phyloP scores from a whole-genome alignment of 1,284 basidiomycete species.

The Puccinia coronata region DNA sequence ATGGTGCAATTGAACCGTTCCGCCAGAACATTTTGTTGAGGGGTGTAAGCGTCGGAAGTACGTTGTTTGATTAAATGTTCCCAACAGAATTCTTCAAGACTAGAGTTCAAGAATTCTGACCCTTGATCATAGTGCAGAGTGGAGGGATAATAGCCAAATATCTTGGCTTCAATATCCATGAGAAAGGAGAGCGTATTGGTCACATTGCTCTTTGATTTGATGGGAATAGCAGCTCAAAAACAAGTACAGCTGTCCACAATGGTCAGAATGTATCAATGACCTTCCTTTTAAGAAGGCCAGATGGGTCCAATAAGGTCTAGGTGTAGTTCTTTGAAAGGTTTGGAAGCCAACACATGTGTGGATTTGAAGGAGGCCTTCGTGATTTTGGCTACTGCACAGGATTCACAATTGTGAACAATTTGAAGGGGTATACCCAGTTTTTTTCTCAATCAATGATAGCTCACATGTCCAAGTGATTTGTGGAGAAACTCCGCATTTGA shows the following conservation, averaged over 20 bases:
- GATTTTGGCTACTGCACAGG: background rate
- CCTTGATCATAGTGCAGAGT: background rate
- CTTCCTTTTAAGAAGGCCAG: background rate
- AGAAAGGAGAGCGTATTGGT: background rate
- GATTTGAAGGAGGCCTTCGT: background rate
- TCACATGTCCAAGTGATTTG: slow-evolving; percentile 9
- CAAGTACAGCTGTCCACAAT: too few species aligned
- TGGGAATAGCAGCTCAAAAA: too few species aligned
- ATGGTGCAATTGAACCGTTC: background rate
- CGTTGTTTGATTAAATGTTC: background rate
- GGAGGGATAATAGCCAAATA: background rate
- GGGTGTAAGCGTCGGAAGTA: background rate
- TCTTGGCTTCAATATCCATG: background rate
- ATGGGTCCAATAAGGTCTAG: background rate
- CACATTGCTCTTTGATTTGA: background rate
- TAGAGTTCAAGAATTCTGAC: background rate
- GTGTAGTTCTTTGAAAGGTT: background rate
- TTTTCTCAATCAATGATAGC: background rate
- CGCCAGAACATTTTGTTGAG: background rate
- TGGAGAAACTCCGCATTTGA: background rate
- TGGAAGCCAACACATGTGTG: background rate
- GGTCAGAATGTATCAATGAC: too few species aligned
- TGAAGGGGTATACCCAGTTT: background rate
- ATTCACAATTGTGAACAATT: background rate
- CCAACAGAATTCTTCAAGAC: background rate